These are phyloP conservation scores for Beauveria brongniartii DNA, from an alignment of 2,329 filamentous ascomycete species.

Conservation along the genomic window DNA sequence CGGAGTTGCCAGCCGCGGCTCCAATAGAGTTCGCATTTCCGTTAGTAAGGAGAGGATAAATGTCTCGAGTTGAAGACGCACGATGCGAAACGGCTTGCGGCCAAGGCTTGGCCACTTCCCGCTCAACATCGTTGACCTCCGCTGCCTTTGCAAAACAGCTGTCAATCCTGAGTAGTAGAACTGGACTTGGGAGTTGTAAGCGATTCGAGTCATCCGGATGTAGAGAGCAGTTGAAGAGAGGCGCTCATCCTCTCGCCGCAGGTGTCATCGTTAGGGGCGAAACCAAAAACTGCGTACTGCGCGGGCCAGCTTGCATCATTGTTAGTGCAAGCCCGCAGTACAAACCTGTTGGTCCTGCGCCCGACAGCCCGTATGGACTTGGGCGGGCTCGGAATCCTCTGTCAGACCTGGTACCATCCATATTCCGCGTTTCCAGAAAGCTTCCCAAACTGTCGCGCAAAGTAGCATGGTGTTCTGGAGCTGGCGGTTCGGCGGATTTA, in stretches of 20 bases:
- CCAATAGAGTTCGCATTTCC: neutral
- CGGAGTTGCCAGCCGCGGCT: neutral
- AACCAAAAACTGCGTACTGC: neutral
- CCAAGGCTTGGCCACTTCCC: neutral
- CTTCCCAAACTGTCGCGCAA: neutral
- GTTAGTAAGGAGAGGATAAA: neutral
- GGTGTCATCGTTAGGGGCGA: neutral
- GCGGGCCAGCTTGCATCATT: neutral
- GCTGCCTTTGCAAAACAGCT: neutral
- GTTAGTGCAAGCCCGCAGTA: neutral
- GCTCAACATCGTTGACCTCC: neutral
- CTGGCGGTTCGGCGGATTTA: neutral
- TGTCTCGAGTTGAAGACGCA: neutral
- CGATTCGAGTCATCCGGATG: neutral
- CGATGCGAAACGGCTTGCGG: neutral
- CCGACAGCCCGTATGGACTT: neutral
- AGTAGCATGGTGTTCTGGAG: neutral
- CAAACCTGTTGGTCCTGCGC: neutral
- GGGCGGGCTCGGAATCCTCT: neutral
- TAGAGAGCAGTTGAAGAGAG: neutral
- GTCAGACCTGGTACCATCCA: neutral
- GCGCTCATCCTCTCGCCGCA: neutral
- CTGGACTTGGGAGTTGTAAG: neutral
- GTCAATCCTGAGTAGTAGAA: neutral
- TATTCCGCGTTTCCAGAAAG: neutral